A percentile compares a stretch with the other conserved stretches of the same genome.
These are phyloP conservation scores for Lizonia empirigonia DNA, from an alignment of 2,329 filamentous ascomycete species.

Conservation along the genomic window DNA sequence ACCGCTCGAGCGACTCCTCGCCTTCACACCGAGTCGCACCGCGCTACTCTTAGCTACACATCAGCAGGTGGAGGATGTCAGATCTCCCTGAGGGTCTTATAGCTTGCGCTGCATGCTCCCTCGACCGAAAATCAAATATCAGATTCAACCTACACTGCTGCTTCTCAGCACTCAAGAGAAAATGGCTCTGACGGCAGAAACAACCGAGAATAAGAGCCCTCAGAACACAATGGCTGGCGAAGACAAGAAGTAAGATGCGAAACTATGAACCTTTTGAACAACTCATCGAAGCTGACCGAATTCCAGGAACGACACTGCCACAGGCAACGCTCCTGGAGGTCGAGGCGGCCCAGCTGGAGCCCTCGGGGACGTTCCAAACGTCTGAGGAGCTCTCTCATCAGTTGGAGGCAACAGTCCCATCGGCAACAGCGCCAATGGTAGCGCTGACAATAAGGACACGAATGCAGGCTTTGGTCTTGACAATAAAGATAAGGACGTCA, in stretches of 20 bases:
- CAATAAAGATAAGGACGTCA: slow-evolving; percentile 32
- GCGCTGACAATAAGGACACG: slow-evolving; percentile 4
- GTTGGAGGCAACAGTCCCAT: neutral
- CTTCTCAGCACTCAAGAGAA: slow-evolving; percentile 1
- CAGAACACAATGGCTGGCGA: slow-evolving; percentile 13
- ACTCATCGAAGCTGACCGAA: neutral
- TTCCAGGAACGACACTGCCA: neutral
- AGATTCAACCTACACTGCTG: neutral
- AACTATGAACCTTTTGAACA: too few species aligned
- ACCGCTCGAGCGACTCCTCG: neutral
- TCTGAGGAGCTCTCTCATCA: slow-evolving; percentile 14
- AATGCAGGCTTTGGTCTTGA: slow-evolving; percentile 27
- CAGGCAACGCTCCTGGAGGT: slow-evolving; percentile 9
- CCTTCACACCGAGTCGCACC: neutral
- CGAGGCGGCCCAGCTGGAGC: slow-evolving; percentile 7
- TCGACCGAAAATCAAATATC: neutral
- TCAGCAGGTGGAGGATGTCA: neutral
- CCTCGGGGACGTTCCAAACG: slow-evolving; percentile 15
- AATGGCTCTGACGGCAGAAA: slow-evolving; percentile 5
- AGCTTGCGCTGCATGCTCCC: neutral
- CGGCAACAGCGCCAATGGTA: slow-evolving; percentile 1
- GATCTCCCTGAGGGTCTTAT: neutral
- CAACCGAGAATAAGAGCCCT: neutral
- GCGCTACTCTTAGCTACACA: slow-evolving; percentile 7
- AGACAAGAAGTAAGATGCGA: slow-evolving; percentile 4